Evolutionary conservation across 331 rosid species (phyloP), one percentile per base, ranked within the genome.

Genomic region (Pyrus hybrid): DNA sequence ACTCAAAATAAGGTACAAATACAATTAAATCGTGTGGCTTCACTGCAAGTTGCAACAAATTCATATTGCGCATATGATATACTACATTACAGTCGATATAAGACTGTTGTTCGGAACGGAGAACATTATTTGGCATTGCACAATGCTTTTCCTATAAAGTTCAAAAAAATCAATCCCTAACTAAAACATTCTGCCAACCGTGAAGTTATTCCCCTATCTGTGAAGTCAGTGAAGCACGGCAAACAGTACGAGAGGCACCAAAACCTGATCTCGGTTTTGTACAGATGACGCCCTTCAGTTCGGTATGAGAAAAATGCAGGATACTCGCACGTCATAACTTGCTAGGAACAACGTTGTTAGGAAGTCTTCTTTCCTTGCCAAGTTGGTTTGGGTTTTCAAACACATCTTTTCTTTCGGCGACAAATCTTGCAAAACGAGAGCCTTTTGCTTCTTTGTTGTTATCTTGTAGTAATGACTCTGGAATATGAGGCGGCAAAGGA

Each of bases 321-420:
- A 61, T 66, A 72, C 77, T 90, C 87, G 85, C 75, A 86, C 70
- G 76, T 92, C 93, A 94, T 77, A 95, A 79, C 88, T 95, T 95
- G 80, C 97, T 90, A 25, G 85, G 88, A 81, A 77, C 63, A 53
- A 71, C 68, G 58, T 78, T 76, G 28, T 80, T 72, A 3, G 89
- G 66, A 75, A 74, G 80, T 77, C 77, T 79, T 67, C 78, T 88
- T 70, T 69, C 78, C 73, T 84, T 79, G 68, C 79, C 82, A 51
- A 61, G 73, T 68, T 72, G 86, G 58, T 83, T 66, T 53, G 89
- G 79, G 68, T 63, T 84, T 49, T 72, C 75, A 78, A 89, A 83
- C 63, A 83, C 73, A 18, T 83, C 85, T 67, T 82, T 86, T 81
- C 91, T 87, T 79, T 94, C 97, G 12, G 93, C 92, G 51, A 95